Base-by-base conservation (phyloP, 1,284 basidiomycete species). In the Cryptococcus sp. region DNA sequence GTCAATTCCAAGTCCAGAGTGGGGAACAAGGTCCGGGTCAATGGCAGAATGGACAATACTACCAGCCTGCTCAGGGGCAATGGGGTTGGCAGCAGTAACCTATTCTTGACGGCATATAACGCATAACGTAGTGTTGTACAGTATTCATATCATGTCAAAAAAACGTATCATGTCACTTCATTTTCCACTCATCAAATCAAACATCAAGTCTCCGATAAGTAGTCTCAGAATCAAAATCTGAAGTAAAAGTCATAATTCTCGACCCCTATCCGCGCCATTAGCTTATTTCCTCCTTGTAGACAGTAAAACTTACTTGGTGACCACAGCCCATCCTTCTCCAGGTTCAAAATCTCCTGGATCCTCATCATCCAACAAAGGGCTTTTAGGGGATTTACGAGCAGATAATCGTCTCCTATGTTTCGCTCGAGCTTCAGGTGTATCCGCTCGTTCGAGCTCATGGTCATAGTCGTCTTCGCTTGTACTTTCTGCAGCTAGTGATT, bases 291-390 rank as follows among this genome's bases (percentile, higher is more conserved):
- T 46, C 22, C 25, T 24, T 32, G 45, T 28, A 11, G 21, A n/a
- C 24, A 7, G 19, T 22, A 18, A 31, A 7, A 62, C 67, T 62
- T 61, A 70, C 63, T 67, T 64, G 25, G 64, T 70, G n/a, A 73
- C 69, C 4, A 68, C 63, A 11, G 67, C 72, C 70, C 70, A 73
- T 1, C 69, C 72, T 49, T 69, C 69, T 54, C 70, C 69, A 4
- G 63, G 60, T 51, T 70, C 66, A 49, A 71, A 73, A 51, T 73
- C 70, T 28, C 70, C 70, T 2, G 72, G 70, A 55, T 72, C 70
- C 50, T 73, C 72, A 56, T 73, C 72, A 40, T 69, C 67, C 46
- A 73, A 51, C 42, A 66, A 53, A 2, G 72, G 72, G 25, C 63
- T 65, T 48, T 66, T 67, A 2, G 67, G 67, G 21, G 54, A 59